A percentile compares a stretch with the other conserved stretches of the same genome.
Conservation (phyloP, 2,329 filamentous ascomycete species). For the Claviceps purpurea region DNA sequence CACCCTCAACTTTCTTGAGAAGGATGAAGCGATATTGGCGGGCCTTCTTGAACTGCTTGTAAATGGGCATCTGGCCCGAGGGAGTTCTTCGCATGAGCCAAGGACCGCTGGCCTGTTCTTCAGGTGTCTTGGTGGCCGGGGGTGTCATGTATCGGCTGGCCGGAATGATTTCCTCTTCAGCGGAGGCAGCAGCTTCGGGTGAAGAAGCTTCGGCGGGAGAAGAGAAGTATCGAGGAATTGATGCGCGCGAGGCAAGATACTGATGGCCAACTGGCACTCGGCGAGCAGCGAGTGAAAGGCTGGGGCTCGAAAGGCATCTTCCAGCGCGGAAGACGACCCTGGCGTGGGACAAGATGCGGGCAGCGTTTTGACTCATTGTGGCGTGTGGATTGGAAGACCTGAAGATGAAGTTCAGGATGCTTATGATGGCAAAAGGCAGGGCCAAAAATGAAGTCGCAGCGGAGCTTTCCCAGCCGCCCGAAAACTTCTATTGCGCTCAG, state of each 20-base stretch:
- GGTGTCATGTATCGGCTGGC: constrained; percentile 15
- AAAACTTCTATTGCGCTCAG: neutral
- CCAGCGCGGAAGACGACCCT: constrained; percentile 12
- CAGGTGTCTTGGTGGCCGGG: constrained; percentile 16
- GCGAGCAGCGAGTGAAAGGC: constrained; percentile 5
- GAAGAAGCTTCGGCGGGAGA: constrained; percentile 8
- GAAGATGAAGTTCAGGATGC: neutral
- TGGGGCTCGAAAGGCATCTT: constrained; percentile 7
- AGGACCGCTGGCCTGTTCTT: constrained; percentile 23
- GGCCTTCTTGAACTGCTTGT: constrained; percentile 62
- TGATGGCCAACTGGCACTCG: constrained; percentile 8
- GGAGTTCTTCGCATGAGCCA: constrained; percentile 64
- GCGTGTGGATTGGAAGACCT: neutral
- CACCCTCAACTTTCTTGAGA: constrained; percentile 68
- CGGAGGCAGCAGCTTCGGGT: constrained; percentile 8
- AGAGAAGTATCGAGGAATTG: constrained; percentile 4
- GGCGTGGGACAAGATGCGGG: constrained; percentile 13
- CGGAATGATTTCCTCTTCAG: too few species aligned
- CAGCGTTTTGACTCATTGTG: constrained; percentile 15
- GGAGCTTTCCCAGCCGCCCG: too few species aligned
- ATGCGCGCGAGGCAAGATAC: constrained; percentile 9
- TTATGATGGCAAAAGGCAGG: neutral
- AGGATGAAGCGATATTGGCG: constrained; percentile 47
- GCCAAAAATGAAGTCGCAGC: neutral
- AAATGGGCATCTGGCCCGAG: constrained; percentile 62